Base-by-base conservation (phyloP, 2,329 filamentous ascomycete species). In the Phaeophleospora eucalypticola region DNA sequence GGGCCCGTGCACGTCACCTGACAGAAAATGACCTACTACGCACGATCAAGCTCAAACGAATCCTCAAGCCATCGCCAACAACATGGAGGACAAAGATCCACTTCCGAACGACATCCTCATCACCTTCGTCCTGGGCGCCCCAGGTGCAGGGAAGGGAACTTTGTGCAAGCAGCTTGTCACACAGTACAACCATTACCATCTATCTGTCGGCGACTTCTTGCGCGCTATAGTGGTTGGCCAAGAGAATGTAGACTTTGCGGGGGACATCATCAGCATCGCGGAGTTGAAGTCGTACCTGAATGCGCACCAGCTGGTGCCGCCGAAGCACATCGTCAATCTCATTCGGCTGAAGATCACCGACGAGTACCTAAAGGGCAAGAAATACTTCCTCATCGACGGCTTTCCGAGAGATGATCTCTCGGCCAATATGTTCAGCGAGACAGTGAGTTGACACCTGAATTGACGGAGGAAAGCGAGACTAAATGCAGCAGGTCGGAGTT, bases 1-100 rank as follows among this genome's bases (percentile, higher is more conserved):
- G n/a, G n/a, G n/a, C n/a, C n/a, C n/a, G n/a, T n/a, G n/a, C n/a
- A n/a, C n/a, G n/a, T n/a, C n/a, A n/a, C n/a, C n/a, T n/a, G n/a
- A n/a, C n/a, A n/a, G n/a, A n/a, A n/a, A n/a, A n/a, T n/a, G n/a
- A n/a, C n/a, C n/a, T n/a, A n/a, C n/a, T n/a, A n/a, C n/a, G n/a
- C n/a, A n/a, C 49, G 32, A 80, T 56, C 60, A 71, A 80, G 8
- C 56, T 57, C 51, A 71, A 59, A 6, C 47, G 71, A 21, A 80
- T 65, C 32, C 69, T 66, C 39, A 69, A 76, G 9, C 77, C 77
- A 56, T 81, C 80, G 20, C 19, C 18, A 10, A 9, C 4, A 24
- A 24, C 37, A 15, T 21, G 20, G 3, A 10, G 4, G 17, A 14
- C 36, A 18, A 29, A 10, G 17, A 18, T 18, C 33, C 16, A 34